phyloP scores from a whole-genome alignment of 495 filamentous ascomycete genomes.

The Aspergillus ostianus region DNA sequence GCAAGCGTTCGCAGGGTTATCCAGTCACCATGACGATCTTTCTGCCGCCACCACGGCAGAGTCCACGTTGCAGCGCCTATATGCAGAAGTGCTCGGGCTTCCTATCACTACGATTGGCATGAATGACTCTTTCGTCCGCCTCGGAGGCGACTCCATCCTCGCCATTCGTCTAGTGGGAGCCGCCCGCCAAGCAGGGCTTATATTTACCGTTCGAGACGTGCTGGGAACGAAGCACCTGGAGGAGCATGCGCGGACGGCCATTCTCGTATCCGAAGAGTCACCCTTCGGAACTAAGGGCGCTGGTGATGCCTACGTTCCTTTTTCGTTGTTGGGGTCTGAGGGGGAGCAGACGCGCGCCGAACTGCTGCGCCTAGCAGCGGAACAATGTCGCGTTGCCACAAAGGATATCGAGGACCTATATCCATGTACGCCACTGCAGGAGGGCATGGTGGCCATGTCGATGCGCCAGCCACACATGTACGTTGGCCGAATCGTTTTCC shows the following conservation, averaged over 20 bases:
- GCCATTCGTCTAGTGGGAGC: slow-evolving; percentile 47
- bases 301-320: no score
- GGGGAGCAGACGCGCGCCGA: no score
- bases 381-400: neutral
- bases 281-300: no score
- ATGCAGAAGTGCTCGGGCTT: neutral
- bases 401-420: slow-evolving; percentile 34
- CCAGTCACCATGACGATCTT: neutral
- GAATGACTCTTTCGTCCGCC: slow-evolving; percentile 46
- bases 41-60: neutral
- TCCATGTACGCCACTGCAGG: slow-evolving; percentile 52
- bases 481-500: slow-evolving; percentile 32
- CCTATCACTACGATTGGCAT: neutral
- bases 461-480: slow-evolving; percentile 40
- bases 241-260: no score
- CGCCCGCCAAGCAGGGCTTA: slow-evolving; percentile 19
- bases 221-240: no score
- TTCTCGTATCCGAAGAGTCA: no score
- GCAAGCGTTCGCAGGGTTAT: neutral
- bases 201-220: slow-evolving; percentile 14
- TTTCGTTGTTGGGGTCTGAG: no score
- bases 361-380: neutral
- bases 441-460: slow-evolving; percentile 49
- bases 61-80: neutral
- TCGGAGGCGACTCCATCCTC: slow-evolving; percentile 51